Evolutionary conservation across 2,329 filamentous ascomycete genomes (phyloP).

Genomic region (Aspergillus fructus): DNA sequence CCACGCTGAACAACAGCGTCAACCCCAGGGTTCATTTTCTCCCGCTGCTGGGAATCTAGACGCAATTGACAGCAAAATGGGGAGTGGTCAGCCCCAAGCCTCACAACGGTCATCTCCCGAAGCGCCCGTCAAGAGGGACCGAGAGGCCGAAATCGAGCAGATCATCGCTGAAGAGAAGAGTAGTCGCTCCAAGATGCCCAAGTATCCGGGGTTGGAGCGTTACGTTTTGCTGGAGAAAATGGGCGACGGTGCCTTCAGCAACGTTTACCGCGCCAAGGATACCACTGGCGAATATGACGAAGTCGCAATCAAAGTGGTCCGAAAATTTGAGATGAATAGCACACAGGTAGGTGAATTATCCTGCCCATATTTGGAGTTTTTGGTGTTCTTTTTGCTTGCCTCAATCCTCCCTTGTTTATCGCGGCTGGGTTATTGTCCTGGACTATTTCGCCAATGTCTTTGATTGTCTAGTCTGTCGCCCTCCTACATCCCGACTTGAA

Average conservation of each 20-base stretch:
- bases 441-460: slow-evolving; percentile 50
- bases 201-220: slow-evolving; percentile 79
- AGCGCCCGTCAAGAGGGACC: slow-evolving; percentile 42
- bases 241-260: slow-evolving; percentile 98
- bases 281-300: slow-evolving; percentile 68
- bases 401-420: background rate
- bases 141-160: slow-evolving; percentile 70
- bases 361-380: slow-evolving; percentile 19
- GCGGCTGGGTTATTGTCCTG: background rate
- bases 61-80: slow-evolving; percentile 58
- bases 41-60: slow-evolving; percentile 61
- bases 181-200: slow-evolving; percentile 79
- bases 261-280: slow-evolving; percentile 90
- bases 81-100: slow-evolving; percentile 64
- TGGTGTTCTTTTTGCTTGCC: slow-evolving; percentile 19
- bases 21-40: slow-evolving; percentile 47
- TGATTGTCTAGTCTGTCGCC: slow-evolving; percentile 71
- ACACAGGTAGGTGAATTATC: slow-evolving; percentile 75
- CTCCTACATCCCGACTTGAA: slow-evolving; percentile 96
- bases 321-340: slow-evolving; percentile 98
- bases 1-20: slow-evolving; percentile 62
- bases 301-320: slow-evolving; percentile 96
- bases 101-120: slow-evolving; percentile 47
- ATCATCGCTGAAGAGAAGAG: slow-evolving; percentile 91
- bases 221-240: slow-evolving; percentile 93